Conservation (phyloP, 2,329 filamentous ascomycete genomes). For the Penicillium aurantiogriseum region DNA sequence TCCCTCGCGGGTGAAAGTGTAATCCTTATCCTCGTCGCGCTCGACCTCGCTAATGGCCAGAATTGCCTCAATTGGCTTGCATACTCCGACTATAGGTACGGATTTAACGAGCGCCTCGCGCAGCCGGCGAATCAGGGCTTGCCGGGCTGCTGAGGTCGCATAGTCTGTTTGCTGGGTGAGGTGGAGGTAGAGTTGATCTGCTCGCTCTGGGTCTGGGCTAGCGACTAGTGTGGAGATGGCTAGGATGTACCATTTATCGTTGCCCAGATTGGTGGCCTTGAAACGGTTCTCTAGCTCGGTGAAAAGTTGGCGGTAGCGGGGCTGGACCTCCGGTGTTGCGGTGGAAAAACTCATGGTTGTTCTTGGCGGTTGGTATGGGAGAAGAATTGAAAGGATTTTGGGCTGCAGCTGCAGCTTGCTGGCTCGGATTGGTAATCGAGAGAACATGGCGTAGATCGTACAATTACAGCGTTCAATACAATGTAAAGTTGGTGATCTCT, state of each 20-base stretch:
- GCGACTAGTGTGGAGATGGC: slow-evolving; percentile 48
- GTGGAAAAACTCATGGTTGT: slow-evolving; percentile 17
- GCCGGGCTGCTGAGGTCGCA: slow-evolving; percentile 29
- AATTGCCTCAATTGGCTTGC: slow-evolving; percentile 62
- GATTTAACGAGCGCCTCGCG: slow-evolving; percentile 61
- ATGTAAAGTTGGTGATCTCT: neutral
- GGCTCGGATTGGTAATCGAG: slow-evolving; percentile 1
- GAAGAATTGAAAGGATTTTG: neutral
- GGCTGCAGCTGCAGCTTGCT: neutral
- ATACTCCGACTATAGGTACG: slow-evolving; percentile 59
- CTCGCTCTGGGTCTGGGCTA: slow-evolving; percentile 53
- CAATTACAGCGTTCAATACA: neutral
- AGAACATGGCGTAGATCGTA: slow-evolving; percentile 4
- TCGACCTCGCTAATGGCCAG: slow-evolving; percentile 56
- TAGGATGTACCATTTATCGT: slow-evolving; percentile 36
- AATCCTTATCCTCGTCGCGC: slow-evolving; percentile 58
- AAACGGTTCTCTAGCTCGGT: slow-evolving; percentile 30
- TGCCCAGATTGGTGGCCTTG: slow-evolving; percentile 24
- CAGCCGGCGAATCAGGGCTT: slow-evolving; percentile 38
- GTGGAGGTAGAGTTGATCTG: slow-evolving; percentile 56
- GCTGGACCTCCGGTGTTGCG: slow-evolving; percentile 21
- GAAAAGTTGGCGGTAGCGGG: slow-evolving; percentile 32
- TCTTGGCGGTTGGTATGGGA: neutral
- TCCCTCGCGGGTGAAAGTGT: slow-evolving; percentile 52
- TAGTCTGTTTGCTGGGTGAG: slow-evolving; percentile 53